phyloP scores from a whole-genome alignment of 768 basidiomycete genomes.

The Leucocoprinus sp. region DNA sequence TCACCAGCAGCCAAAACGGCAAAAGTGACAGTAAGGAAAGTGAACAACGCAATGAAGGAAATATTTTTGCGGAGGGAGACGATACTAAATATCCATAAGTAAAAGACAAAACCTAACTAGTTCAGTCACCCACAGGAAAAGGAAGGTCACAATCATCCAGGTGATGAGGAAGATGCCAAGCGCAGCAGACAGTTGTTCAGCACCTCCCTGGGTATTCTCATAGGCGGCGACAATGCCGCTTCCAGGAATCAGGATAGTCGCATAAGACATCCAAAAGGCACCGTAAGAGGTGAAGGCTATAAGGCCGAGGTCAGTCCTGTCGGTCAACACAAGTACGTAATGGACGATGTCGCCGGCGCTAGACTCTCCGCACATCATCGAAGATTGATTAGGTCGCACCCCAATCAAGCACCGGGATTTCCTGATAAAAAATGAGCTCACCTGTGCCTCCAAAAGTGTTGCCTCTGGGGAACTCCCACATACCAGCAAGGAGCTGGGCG shows the following conservation, averaged over 20 bases:
- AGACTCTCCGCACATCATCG: too few species aligned
- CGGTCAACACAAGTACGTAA: not conserved
- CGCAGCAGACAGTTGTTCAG: constrained; percentile 38
- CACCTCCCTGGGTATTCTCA: constrained; percentile 15
- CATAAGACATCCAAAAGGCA: constrained; percentile 85
- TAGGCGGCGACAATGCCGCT: constrained; percentile 57
- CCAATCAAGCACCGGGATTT: too few species aligned
- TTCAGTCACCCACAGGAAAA: constrained; percentile 46
- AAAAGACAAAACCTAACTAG: not conserved
- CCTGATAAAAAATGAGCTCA: constrained; percentile 38
- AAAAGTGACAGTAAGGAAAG: constrained; percentile 32
- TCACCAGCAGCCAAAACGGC: constrained; percentile 33
- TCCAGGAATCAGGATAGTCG: constrained; percentile 61
- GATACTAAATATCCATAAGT: constrained; percentile 20
- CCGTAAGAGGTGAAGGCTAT: constrained; percentile 78
- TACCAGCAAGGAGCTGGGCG: constrained; percentile 79
- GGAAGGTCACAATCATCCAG: constrained; percentile 67
- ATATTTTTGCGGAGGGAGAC: constrained; percentile 30
- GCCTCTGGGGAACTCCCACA: constrained; percentile 75
- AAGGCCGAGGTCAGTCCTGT: too few species aligned
- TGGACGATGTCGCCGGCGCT: too few species aligned
- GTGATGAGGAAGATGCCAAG: constrained; percentile 67
- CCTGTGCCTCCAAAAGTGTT: constrained; percentile 70
- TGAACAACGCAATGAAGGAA: constrained; percentile 31
- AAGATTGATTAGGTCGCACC: not conserved